Evolutionary conservation across 148 eudicot genomes (phyloP).

Genomic region (Hydrangea macrophylla): DNA sequence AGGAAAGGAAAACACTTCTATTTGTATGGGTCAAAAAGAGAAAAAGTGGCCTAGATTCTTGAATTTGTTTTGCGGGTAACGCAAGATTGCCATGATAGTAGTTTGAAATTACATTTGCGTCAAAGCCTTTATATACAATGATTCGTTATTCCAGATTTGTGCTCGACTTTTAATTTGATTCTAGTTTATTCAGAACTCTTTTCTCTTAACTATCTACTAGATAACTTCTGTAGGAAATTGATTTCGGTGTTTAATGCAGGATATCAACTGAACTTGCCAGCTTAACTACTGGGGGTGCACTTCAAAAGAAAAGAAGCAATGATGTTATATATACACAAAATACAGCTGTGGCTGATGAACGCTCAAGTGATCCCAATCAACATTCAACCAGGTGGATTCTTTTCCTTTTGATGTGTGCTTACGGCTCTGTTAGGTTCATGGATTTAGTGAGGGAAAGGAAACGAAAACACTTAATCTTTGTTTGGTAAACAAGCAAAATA

Average conservation of each 20-base stretch:
- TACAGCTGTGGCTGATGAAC: slow-evolving; percentile 25
- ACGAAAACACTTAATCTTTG: no score
- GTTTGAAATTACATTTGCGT: background rate
- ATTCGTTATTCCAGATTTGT: no score
- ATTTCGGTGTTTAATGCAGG: slow-evolving; percentile 25
- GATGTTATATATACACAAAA: slow-evolving; percentile 21
- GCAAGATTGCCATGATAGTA: background rate
- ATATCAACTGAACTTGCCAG: slow-evolving; percentile 32
- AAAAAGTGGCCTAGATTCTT: no score
- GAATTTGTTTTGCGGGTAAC: no score
- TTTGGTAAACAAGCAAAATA: no score
- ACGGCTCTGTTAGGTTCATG: no score
- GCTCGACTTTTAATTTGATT: background rate
- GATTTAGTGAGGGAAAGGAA: no score
- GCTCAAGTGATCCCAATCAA: slow-evolving; percentile 28
- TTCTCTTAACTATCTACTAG: background rate
- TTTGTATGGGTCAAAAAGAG: background rate
- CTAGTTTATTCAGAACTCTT: background rate
- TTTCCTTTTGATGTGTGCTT: background rate
- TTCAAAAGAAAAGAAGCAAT: no score
- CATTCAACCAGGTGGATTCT: slow-evolving; percentile 26
- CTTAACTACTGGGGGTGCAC: no score
- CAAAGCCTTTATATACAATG: no score
- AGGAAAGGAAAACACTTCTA: no score
- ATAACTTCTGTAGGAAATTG: background rate